phyloP scores from a whole-genome alignment of 129 eudicot genomes.

The Artemisia argyi region DNA sequence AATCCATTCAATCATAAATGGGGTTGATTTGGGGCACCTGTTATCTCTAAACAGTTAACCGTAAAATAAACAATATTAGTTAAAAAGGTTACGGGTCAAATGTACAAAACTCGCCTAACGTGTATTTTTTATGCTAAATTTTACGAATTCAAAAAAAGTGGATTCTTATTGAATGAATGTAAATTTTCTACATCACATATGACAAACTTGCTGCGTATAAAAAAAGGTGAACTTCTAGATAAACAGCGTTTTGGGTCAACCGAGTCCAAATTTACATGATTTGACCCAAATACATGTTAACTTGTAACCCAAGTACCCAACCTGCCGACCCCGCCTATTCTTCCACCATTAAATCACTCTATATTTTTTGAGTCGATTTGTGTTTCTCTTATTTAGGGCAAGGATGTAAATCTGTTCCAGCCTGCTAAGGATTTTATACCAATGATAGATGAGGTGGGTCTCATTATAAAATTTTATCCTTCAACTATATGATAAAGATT shows the following conservation, averaged over 20 bases:
- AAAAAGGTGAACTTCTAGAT: no score
- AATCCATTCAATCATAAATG: no score
- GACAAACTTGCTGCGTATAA: no score
- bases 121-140: no score
- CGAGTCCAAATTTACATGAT: background rate
- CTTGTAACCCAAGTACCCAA: background rate
- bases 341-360: background rate
- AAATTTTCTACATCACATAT: background rate
- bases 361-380: background rate
- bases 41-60: no score
- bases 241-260: no score
- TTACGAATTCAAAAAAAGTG: no score
- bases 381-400: conserved; percentile 46
- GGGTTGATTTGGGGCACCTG: no score
- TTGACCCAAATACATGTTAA: background rate
- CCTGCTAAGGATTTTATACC: conserved; percentile 86
- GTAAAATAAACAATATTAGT: no score
- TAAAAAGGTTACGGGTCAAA: no score
- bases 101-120: no score
- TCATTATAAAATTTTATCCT: background rate
- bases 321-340: background rate
- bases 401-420: conserved; percentile 71
- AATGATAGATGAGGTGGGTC: conserved; percentile 69
- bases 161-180: background rate
- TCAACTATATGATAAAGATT: background rate